phyloP scores from a whole-genome alignment of 192 early-diverging fungal species.

The Podila minutissima region DNA sequence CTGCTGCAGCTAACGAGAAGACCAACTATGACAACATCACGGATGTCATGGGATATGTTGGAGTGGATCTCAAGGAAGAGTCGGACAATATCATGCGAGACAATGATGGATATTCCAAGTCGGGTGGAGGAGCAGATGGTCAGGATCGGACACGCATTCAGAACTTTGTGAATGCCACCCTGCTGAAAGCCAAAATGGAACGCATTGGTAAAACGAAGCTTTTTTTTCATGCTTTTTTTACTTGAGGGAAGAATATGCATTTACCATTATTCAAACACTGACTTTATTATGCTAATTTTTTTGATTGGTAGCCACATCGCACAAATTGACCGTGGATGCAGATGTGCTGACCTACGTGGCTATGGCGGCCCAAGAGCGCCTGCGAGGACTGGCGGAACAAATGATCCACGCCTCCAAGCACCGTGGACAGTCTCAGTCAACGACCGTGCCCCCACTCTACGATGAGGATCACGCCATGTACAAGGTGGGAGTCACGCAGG shows the following conservation, averaged over 20 bases:
- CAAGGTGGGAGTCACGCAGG: conserved; percentile 71
- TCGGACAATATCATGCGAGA: conserved; percentile 67
- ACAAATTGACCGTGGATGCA: conserved; percentile 58
- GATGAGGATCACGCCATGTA: conserved; percentile 69
- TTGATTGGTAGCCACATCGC: conserved; percentile 32
- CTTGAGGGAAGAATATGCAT: neutral
- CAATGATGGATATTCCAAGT: conserved; percentile 26
- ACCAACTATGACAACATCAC: conserved; percentile 66
- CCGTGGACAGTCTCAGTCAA: conserved; percentile 68
- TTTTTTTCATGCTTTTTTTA: neutral
- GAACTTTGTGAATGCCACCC: conserved; percentile 56
- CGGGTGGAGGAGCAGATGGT: conserved; percentile 12
- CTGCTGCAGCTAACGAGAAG: conserved; percentile 25
- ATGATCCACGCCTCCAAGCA: conserved; percentile 79
- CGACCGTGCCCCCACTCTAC: conserved; percentile 67
- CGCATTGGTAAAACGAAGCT: conserved; percentile 52
- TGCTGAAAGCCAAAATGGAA: conserved; percentile 44
- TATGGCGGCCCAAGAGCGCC: conserved; percentile 74
- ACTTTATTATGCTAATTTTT: neutral
- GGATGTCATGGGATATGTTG: conserved; percentile 85
- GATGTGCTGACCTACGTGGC: conserved; percentile 73
- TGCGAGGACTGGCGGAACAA: conserved; percentile 69
- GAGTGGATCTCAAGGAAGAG: conserved; percentile 78
- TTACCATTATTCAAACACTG: neutral
- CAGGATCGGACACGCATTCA: conserved; percentile 49